Base-by-base conservation (phyloP, 2,329 filamentous ascomycete genomes). In the Diplodia corticola region DNA sequence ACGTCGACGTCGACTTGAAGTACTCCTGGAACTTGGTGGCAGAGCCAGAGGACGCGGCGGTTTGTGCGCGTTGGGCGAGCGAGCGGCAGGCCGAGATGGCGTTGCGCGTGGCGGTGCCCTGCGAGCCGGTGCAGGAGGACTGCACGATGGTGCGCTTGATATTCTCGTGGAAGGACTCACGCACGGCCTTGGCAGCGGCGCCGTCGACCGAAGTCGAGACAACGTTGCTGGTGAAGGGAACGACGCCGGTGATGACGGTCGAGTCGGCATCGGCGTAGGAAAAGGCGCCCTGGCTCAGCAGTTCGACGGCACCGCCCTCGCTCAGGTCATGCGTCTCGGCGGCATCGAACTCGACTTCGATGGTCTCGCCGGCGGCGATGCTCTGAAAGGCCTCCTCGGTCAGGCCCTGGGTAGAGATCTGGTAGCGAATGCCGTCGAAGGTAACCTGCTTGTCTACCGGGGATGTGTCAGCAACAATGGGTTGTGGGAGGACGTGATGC, bases 161-260 rank as follows among this genome's bases (percentile, higher is more conserved):
- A 76, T 85, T 85, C 49, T 76, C 72, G 68, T 80, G 75, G 61
- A 85, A 83, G 13, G 82, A 77, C 15, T 81, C 79, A 57, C 83
- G 80, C 40, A 81, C 78, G 53, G 81, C 80, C 9, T 88, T 88
- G 57, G 82, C 74, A 10, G 76, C 77, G 20, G 85, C 87, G 68
- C 90, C 83, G 50, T 91, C 80, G 6, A 81, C 76, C 67, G 88
- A 80, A 60, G 80, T 80, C 54, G 90, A 76, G 15, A 81, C 79
- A n/a, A 46, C 33, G 77, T 90, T 90, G 72, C 85, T 87, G 63
- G 81, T 77, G 77, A 84, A 90, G 12, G 82, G 75, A 2, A 89
- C 74, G 55, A 81, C 82, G 12, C 84, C 86, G 13, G 82, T 75
- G 48, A 91, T 80, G 46, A 82, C 78, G 55, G 81, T 86, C 20